Evolutionary conservation across 768 basidiomycete genomes (phyloP).

Genomic region (Polyporus arcularius): DNA sequence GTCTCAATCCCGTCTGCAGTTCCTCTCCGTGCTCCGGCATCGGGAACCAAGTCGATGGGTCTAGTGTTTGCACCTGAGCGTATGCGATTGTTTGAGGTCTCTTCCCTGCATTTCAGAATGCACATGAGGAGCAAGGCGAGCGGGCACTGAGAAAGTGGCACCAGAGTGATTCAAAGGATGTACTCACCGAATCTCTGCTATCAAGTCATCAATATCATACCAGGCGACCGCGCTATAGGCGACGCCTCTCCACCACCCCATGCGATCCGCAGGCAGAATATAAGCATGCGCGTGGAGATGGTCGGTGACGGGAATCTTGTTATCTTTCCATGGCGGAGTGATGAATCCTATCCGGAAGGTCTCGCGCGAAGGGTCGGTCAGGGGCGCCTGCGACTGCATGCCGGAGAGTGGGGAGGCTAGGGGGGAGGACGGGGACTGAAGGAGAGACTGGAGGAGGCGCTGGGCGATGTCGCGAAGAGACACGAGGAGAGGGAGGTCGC

Average conservation of each 20-base stretch:
- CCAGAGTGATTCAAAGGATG: background rate
- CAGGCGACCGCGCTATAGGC: slow-evolving; percentile 71
- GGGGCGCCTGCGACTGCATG: slow-evolving; percentile 7
- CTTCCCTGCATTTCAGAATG: slow-evolving; percentile 52
- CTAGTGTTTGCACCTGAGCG: slow-evolving; percentile 56
- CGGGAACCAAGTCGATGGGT: slow-evolving; percentile 74
- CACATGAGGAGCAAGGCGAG: slow-evolving; percentile 5
- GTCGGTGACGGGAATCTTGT: slow-evolving; percentile 77
- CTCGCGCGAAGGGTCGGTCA: slow-evolving; percentile 10
- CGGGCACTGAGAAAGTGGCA: background rate
- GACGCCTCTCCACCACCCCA: slow-evolving; percentile 74
- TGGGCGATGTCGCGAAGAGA: slow-evolving; percentile 59
- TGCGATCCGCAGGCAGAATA: slow-evolving; percentile 59
- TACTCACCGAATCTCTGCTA: slow-evolving; percentile 77
- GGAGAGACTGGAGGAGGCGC: slow-evolving; percentile 50
- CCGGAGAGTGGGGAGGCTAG: slow-evolving; percentile 35
- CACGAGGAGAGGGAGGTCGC: slow-evolving; percentile 72
- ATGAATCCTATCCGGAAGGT: slow-evolving; percentile 75
- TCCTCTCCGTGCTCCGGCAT: slow-evolving; percentile 67
- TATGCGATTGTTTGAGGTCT: slow-evolving; percentile 79
- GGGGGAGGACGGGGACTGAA: slow-evolving; percentile 33
- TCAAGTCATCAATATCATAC: slow-evolving; percentile 77
- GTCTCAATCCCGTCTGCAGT: slow-evolving; percentile 67
- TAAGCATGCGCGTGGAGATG: slow-evolving; percentile 80
- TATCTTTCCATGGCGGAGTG: slow-evolving; percentile 75